Evolutionary conservation across 306 rosid species (phyloP), one percentile per base, ranked within the genome.

Genomic region (Prunus salicina): DNA sequence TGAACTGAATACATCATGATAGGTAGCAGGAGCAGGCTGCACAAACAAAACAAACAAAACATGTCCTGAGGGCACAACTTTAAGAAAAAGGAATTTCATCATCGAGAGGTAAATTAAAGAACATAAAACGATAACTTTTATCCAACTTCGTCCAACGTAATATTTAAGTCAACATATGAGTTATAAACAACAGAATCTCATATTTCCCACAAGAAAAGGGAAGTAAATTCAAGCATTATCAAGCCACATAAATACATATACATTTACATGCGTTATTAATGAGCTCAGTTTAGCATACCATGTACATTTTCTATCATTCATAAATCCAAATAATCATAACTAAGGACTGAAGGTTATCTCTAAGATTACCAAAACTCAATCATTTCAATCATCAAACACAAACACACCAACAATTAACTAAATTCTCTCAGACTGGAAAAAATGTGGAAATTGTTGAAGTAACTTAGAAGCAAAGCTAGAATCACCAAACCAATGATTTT

Each of bases 1-100:
- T 58, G 90, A 84, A 73, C 81, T 95, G 83, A 88, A 92, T 47
- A 95, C 98, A 73, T 84, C 98, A 16, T 88, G 84, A 75, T 92
- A 95, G 30, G 96, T 89, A 60, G 89, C 82, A 68, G 97, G 98
- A 4, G 97, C 88, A 49, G 92, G 88, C 98, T 95, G 96, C 90
- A 88, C 74, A 67, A 6, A 27, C 19, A 16, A 1, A 30, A 67
- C 25, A 58, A 6, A 27, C 19, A 16, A 1, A 30, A 67, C 25
- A 58, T 13, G 32, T 55, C 38, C 56, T 56, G 72, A 72, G 25
- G 63, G 15, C 51, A 68, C 58, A 13, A 22, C 16, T 55, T 70
- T n/a, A 61, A 58, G 22, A 18, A 64, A 51, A 51, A 70, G 47
- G 22, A 61, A 51, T 50, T 18, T 28, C 62, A 28, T 30, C 74